Base-by-base conservation (phyloP, 495 filamentous ascomycete species). In the Opeltia flavorubescens region DNA sequence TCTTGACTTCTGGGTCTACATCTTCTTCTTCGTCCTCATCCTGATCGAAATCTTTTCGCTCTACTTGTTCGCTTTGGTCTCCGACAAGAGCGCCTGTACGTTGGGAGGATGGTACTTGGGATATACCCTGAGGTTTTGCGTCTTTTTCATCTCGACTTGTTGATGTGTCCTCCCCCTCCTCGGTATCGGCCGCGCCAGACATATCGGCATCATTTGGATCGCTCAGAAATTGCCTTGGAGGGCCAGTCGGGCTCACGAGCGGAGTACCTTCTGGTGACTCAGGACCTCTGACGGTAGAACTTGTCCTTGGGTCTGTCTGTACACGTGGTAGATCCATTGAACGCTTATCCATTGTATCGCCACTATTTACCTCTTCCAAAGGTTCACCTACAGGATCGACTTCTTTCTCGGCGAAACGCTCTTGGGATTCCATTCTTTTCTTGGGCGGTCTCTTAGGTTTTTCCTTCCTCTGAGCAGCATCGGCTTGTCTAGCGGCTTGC, bases 181-280 rank as follows among this genome's bases (percentile, higher is more conserved):
- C 88, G 7, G 79, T 86, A 57, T 93, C 86, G 20, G 83, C 86
- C 27, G 84, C 84, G 12, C 80, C 88, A 11, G 86, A 91, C 66
- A 89, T 78, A 62, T 94, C 88, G 3, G 86, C 87, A 62, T 94
- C 89, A 55, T 93, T 89, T 18, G 81, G 79, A 62, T 94, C 86
- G 51, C 74, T 82, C n/a, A 75, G 60, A 8, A 75, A 50, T 44
- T 80, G 78, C 45, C 66, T 67, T 25, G 62, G 50, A n/a, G 64
- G 65, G 2, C 68, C 59, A 2, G 68, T 57, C 42, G 75, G 65
- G 33, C 50, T 58, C n/a, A 57, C 44, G 11, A 62, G 63, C 43
- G 67, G 63, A n/a, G 63, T 49, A 11, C 62, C 69, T 41, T 66
- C 69, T 39, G 74, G 72, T n/a, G 79, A 75, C 55, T 67, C 76